These are phyloP conservation scores for Carex kokanica DNA, from an alignment of 176 grass and related monocot genomes.

Conservation along the genomic window DNA sequence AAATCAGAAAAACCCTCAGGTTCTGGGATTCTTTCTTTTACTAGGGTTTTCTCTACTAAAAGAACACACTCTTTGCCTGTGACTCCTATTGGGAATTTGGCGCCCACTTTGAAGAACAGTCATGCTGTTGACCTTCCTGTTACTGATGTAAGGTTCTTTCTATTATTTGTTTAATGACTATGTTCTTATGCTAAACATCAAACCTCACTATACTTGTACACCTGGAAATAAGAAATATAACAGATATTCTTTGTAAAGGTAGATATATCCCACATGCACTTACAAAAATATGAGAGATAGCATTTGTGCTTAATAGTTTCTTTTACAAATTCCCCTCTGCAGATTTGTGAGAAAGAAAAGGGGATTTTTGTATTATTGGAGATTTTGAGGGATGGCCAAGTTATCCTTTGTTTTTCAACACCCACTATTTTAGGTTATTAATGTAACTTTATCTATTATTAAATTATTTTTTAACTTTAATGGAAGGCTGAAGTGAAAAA, in stretches of 20 bases:
- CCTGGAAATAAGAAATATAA: neutral
- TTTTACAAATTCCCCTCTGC: neutral
- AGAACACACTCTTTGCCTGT: constrained; percentile 81
- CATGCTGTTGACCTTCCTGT: constrained; percentile 42
- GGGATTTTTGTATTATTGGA: neutral
- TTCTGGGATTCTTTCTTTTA: constrained; percentile 62
- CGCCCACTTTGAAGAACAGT: constrained; percentile 36
- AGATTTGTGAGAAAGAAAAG: neutral
- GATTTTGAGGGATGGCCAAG: neutral
- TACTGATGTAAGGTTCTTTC: too few relatives aligned
- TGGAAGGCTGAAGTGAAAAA: too few relatives aligned
- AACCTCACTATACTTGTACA: constrained; percentile 6
- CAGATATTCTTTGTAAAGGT: neutral
- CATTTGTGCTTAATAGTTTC: neutral
- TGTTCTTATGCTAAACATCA: too few relatives aligned
- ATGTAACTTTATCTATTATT: too few relatives aligned
- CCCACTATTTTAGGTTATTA: neutral
- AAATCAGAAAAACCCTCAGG: constrained; percentile 45
- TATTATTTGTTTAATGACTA: too few relatives aligned
- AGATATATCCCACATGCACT: neutral
- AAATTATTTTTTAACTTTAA: too few relatives aligned
- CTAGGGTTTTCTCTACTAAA: constrained; percentile 76
- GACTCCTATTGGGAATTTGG: constrained; percentile 51
- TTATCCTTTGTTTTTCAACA: neutral
- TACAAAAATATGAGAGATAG: neutral